These are phyloP conservation scores for Saccharata proteae DNA, from an alignment of 2,329 filamentous ascomycete species.

Conservation along the genomic window DNA sequence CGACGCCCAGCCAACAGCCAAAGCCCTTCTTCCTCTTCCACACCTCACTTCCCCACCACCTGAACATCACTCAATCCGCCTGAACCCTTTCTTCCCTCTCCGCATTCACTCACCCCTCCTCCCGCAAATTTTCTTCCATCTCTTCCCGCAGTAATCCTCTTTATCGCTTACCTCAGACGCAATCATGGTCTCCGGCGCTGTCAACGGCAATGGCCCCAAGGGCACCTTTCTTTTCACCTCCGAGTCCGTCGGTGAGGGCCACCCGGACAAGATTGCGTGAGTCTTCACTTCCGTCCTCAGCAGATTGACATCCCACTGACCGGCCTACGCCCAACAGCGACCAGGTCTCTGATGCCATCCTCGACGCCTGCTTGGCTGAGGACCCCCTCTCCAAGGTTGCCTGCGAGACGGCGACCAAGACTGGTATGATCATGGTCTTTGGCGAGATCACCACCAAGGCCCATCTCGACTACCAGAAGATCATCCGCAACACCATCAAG, in stretches of 20 bases:
- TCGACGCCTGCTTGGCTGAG: slow-evolving; percentile 91
- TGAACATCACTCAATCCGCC: slow-evolving; percentile 8
- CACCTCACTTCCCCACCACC: slow-evolving; percentile 13
- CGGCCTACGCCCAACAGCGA: slow-evolving; percentile 40
- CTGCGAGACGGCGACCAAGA: slow-evolving; percentile 99
- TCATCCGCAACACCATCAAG: slow-evolving; percentile 90
- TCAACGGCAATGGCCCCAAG: slow-evolving; percentile 12
- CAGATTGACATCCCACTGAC: not conserved
- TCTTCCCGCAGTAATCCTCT: not conserved
- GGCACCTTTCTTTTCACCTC: slow-evolving; percentile 37
- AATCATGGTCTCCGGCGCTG: slow-evolving; percentile 6
- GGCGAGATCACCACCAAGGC: slow-evolving; percentile 93
- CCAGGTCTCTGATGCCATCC: slow-evolving; percentile 95
- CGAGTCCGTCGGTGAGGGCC: slow-evolving; percentile 42
- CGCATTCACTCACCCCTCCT: not conserved
- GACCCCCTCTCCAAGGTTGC: slow-evolving; percentile 97
- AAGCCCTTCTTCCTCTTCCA: slow-evolving; percentile 13
- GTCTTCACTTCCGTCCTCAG: slow-evolving; percentile 10
- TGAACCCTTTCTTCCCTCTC: not conserved
- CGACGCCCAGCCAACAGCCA: too few relatives aligned
- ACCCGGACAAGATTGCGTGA: slow-evolving; percentile 88
- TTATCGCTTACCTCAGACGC: too few relatives aligned
- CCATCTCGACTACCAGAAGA: slow-evolving; percentile 92
- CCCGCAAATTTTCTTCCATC: not conserved
- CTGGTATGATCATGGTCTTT: slow-evolving; percentile 86